These are phyloP conservation scores for Pittosporum tobira DNA, from an alignment of 129 eudicot genomes.

Conservation along the genomic window DNA sequence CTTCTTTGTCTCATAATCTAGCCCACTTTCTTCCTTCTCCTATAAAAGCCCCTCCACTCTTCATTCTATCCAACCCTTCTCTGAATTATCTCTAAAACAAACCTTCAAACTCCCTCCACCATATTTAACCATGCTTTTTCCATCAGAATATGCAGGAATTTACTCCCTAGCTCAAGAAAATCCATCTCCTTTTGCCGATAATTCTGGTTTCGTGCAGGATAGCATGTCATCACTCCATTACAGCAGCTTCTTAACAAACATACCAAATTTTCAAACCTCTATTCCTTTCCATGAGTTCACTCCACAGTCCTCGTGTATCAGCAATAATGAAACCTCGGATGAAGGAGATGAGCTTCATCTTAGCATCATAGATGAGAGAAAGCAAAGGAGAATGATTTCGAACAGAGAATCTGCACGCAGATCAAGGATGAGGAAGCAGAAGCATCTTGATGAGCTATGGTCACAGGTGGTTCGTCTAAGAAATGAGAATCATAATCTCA, in stretches of 20 bases:
- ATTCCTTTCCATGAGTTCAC: conserved; percentile 29
- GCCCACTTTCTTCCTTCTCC: conserved; percentile 25
- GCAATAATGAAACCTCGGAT: conserved; percentile 75
- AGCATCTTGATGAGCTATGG: conserved; percentile 83
- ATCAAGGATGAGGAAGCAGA: conserved; percentile 91
- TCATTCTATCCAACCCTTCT: conserved; percentile 35
- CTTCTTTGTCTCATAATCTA: conserved; percentile 16
- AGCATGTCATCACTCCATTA: conserved; percentile 28
- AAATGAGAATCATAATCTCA: conserved; percentile 55
- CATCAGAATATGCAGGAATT: conserved; percentile 30
- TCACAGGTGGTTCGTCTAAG: conserved; percentile 64
- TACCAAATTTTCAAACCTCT: conserved; percentile 27
- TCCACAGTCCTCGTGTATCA: conserved; percentile 38
- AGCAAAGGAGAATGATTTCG: conserved; percentile 81
- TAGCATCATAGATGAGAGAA: conserved; percentile 60
- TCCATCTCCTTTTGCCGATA: conserved; percentile 29
- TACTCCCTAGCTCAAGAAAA: conserved; percentile 38
- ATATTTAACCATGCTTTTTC: conserved; percentile 17
- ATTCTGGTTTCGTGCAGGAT: conserved; percentile 30
- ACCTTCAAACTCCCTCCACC: not conserved
- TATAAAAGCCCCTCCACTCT: conserved; percentile 39
- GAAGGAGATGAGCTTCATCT: conserved; percentile 65
- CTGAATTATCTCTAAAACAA: conserved; percentile 23
- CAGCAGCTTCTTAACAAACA: conserved; percentile 26
- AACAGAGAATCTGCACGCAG: conserved; percentile 85